Base-by-base conservation (phyloP, 75 land plant species). In the Adiantum capillusveneris region DNA sequence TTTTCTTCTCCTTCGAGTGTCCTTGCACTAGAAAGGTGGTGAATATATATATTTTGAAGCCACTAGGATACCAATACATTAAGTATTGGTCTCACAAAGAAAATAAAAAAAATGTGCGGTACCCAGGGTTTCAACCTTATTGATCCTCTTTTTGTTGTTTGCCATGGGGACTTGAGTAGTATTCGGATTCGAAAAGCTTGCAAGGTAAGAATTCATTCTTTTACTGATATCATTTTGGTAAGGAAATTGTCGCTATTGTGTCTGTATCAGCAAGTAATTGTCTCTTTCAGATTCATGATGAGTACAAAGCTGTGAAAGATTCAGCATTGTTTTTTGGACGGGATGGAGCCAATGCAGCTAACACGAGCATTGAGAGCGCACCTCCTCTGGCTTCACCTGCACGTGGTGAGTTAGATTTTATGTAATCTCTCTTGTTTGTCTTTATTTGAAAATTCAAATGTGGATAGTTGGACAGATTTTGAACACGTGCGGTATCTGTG, bases 141-240 rank as follows among this genome's bases (percentile, higher is more conserved):
- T 14, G 9, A 14, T 6, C 14, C 50, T 18, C 50, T n/a, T 46
- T n/a, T 46, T 18, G 17, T 6, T 46, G 50, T 46, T 46, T 46
- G 13, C 5, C 2, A 46, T 46, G 50, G 22, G 6, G 5, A 3
- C 2, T 21, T 17, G 13, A 18, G 22, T 14, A 46, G 50, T 21
- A 46, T 46, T 21, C 18, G 50, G 17, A 46, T 46, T 2, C 50
- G 50, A 46, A 46, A 46, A 46, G 50, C 50, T 21, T 46, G 50
- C 50, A 46, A 46, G 50, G 50, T 46, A 17, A n/a, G 50, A 46
- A 18, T 3, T 2, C 14, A 41, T 14, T 41, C 43, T 41, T 9
- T 41, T 41, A 14, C 43, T 41, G 43, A 14, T 41, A 14, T 14
- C 14, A 41, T 41, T 9, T 14, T 14, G 14, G 14, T 41, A 41